Evolutionary conservation across 148 eudicot genomes (phyloP).

Genomic region (Talinum fruticosum): DNA sequence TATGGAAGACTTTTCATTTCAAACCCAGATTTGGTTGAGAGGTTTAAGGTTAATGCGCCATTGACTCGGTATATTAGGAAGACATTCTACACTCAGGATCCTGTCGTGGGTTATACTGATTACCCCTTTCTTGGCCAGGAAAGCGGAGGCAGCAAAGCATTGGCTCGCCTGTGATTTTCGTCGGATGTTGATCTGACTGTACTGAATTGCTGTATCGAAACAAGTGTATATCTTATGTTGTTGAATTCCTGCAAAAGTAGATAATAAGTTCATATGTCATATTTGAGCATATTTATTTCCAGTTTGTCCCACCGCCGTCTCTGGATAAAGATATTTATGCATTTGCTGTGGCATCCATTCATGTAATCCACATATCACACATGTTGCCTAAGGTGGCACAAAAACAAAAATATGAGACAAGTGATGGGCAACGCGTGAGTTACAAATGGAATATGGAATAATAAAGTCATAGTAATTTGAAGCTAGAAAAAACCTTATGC

Average conservation of each 20-base stretch:
- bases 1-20: slow-evolving; percentile 75
- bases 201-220: neutral
- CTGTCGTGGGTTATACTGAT: slow-evolving; percentile 78
- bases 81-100: slow-evolving; percentile 77
- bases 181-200: neutral
- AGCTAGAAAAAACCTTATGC: too few species aligned
- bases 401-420: too few species aligned
- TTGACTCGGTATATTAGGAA: slow-evolving; percentile 56
- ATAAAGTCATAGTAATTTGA: too few species aligned
- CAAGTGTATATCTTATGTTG: neutral
- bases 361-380: too few species aligned
- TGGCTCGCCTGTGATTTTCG: slow-evolving; percentile 21
- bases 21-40: slow-evolving; percentile 77
- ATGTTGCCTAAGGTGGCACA: too few species aligned
- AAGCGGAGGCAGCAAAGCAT: slow-evolving; percentile 8
- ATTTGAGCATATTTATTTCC: too few species aligned
- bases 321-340: too few species aligned
- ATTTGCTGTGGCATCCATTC: too few species aligned
- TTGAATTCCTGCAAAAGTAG: neutral
- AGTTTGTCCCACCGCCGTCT: too few species aligned
- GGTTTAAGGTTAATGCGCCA: slow-evolving; percentile 64
- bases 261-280: too few species aligned
- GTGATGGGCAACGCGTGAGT: too few species aligned
- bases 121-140: slow-evolving; percentile 57
- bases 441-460: too few species aligned